Evolutionary conservation across 225 moss, liverwort and hornwort genomes (phyloP), one percentile per base, ranked within the genome.

Genomic region (Marchantia polymorpha): DNA sequence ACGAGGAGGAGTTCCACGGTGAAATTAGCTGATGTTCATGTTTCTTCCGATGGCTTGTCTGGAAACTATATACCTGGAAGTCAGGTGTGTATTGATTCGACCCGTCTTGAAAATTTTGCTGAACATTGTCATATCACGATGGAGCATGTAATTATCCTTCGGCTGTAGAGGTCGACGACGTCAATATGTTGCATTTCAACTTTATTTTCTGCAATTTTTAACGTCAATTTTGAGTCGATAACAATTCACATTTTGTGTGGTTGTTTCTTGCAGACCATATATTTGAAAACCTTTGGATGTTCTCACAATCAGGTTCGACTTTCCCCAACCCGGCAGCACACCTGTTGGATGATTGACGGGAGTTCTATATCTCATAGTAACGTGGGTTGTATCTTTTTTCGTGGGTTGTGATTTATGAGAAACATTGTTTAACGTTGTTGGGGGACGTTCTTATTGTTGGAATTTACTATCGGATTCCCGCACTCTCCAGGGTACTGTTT

Each of bases 281-380:
- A 90, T 50, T 65, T 94, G 82, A 94, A 94, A 84, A 94, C 94
- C 19, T 94, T 94, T 69, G 94, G 94, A 29, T 94, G 94, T 74
- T 90, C 94, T 31, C 94, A 94, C 80, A 94, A 94, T 87, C 94
- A 92, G 92, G 94, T 92, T 26, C 5, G 10, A 27, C 56, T 56
- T 55, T 55, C 29, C 27, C 7, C 6, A 13, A 3, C 4, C 47
- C 13, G 31, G 69, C 19, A 39, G 7, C 20, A 69, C 26, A 12
- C 61, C 17, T 8, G 7, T n/a, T 17, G 61, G 22, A 22, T 39
- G 39, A 22, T 61, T 69, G 25, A 3, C 69, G 8, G 3, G 31
- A 39, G 39, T 39, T 39, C 39, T 2, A 39, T 2, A 39, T 5
- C 5, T 39, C 39, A 39, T 39, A 39, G 5, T 4, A 17, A 39